Evolutionary conservation across 306 rosid genomes (phyloP).

Genomic region (Cicer pinnatifidum): DNA sequence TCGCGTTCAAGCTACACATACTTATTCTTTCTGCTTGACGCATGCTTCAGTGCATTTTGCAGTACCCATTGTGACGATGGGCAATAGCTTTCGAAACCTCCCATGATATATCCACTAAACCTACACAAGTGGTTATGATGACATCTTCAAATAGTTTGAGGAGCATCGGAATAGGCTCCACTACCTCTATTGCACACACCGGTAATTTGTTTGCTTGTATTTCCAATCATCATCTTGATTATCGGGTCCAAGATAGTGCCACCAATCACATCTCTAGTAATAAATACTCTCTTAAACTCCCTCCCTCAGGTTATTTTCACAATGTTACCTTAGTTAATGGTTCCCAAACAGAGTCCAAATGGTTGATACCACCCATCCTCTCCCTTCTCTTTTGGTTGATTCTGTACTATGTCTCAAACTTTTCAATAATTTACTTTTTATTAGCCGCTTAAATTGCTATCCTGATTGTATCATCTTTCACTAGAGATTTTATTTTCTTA

Average conservation of each 20-base stretch:
- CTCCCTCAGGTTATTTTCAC: background rate
- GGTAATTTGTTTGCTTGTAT: slow-evolving; percentile 1
- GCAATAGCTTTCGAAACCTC: background rate
- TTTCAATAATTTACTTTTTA: background rate
- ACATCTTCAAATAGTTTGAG: background rate
- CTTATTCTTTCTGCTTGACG: background rate
- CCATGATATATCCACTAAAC: background rate
- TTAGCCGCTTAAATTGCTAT: background rate
- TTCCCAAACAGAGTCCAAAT: background rate
- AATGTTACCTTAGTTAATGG: background rate
- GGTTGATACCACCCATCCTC: slow-evolving; percentile 14
- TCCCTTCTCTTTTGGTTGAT: background rate
- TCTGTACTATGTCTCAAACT: background rate
- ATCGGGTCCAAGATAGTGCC: background rate
- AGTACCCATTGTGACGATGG: background rate
- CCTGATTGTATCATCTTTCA: background rate
- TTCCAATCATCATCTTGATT: background rate
- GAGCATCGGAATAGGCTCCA: background rate
- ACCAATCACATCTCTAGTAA: background rate
- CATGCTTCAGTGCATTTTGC: background rate
- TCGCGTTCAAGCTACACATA: background rate
- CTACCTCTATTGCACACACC: slow-evolving; percentile 9
- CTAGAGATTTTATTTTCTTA: background rate
- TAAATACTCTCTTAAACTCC: background rate
- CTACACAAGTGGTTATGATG: background rate